Conservation (phyloP, 257 asterid genomes). For the Paulownia fortunei region DNA sequence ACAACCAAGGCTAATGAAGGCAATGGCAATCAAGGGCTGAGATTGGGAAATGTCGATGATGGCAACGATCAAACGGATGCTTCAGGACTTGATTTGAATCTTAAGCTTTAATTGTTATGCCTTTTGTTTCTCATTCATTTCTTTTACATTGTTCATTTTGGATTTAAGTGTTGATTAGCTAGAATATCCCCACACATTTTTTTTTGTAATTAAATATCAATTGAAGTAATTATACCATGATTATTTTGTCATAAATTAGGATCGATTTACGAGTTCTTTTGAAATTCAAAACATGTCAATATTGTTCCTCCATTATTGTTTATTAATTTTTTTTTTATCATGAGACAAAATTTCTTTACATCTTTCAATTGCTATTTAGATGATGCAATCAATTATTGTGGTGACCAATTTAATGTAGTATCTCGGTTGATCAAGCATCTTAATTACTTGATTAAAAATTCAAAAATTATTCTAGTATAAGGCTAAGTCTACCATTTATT, state of each 20-base stretch:
- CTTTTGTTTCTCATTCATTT: background rate
- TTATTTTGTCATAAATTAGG: background rate
- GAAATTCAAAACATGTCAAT: background rate
- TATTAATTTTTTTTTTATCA: background rate
- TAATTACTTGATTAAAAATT: background rate
- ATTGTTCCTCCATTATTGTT: background rate
- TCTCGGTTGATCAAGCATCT: background rate
- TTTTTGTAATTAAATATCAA: background rate
- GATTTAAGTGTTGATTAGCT: slow-evolving; percentile 17
- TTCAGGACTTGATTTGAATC: slow-evolving; percentile 56
- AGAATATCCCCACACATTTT: too few species aligned
- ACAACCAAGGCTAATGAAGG: slow-evolving; percentile 24
- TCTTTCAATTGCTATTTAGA: background rate
- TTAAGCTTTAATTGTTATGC: slow-evolving; percentile 41
- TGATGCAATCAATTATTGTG: background rate
- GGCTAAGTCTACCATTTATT: too few species aligned
- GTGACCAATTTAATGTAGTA: background rate
- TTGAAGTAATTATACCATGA: background rate
- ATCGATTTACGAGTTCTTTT: background rate
- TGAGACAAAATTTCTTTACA: background rate
- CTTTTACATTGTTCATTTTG: background rate
- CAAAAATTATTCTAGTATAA: background rate
- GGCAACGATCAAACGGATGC: slow-evolving; percentile 32
- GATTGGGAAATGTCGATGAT: slow-evolving; percentile 17
- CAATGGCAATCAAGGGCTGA: slow-evolving; percentile 18